phyloP scores from a whole-genome alignment of 2,329 filamentous ascomycete genomes.

The Leptographium lundbergii region DNA sequence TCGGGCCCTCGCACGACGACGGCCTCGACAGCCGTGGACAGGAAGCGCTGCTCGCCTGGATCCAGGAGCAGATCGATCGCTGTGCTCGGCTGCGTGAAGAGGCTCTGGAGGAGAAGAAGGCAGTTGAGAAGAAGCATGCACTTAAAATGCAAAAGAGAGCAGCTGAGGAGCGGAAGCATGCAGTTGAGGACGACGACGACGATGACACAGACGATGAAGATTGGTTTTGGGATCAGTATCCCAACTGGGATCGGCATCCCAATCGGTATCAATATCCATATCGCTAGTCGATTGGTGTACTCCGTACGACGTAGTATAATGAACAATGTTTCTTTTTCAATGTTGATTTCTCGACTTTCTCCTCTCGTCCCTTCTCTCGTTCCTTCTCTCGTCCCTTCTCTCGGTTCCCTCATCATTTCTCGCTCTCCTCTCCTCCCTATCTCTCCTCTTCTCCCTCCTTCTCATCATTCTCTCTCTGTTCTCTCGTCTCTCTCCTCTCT shows the following conservation, averaged over 20 bases:
- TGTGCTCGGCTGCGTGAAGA: neutral
- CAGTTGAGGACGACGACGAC: no score
- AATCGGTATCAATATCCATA: no score
- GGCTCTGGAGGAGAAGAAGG: no score
- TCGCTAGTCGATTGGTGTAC: no score
- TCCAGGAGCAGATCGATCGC: conserved; percentile 1
- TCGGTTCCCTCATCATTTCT: neutral
- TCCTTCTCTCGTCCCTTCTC: neutral
- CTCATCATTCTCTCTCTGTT: neutral
- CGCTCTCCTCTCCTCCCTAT: neutral
- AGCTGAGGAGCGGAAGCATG: no score
- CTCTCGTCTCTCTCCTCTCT: neutral
- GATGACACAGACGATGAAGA: no score
- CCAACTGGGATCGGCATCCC: no score
- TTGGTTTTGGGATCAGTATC: no score
- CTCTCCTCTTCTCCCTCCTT: neutral
- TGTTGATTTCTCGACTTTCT: neutral
- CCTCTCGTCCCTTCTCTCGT: neutral
- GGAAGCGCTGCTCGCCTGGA: conserved; percentile 6
- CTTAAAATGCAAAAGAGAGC: no score
- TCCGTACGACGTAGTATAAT: no score
- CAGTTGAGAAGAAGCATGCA: no score
- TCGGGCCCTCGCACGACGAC: conserved; percentile 15
- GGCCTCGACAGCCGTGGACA: neutral
- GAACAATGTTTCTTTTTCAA: no score